Conservation (phyloP, 805 yeast species). For the Grigorovia yakushimaensis region DNA sequence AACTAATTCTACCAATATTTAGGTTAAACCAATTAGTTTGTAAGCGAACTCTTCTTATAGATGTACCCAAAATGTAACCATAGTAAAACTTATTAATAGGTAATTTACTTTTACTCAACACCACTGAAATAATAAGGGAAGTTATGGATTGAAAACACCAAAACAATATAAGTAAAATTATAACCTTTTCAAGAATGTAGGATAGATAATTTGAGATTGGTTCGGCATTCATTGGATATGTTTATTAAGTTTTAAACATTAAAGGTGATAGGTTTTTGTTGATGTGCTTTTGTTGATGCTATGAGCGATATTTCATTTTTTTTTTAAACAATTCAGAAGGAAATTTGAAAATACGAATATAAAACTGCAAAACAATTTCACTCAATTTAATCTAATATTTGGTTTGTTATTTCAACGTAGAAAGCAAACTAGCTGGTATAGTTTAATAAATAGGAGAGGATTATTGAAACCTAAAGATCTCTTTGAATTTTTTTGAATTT, state of each 20-base stretch:
- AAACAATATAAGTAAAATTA: not conserved
- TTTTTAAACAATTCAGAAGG: no score
- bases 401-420: not conserved
- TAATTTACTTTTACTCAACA: not conserved
- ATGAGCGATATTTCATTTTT: not conserved
- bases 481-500: not conserved
- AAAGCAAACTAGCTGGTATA: not conserved
- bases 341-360: no score
- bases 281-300: no score
- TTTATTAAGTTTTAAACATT: not conserved
- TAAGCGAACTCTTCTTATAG: constrained; percentile 9
- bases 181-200: not conserved
- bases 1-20: constrained; percentile 10
- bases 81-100: constrained; percentile 10
- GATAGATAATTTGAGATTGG: not conserved
- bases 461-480: not conserved
- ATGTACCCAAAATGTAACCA: constrained; percentile 12
- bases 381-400: no score
- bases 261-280: not conserved
- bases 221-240: not conserved
- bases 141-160: not conserved
- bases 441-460: not conserved
- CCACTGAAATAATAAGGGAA: not conserved
- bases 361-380: no score
- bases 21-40: constrained; percentile 8